Conservation (phyloP, 495 filamentous ascomycete genomes). For the Penicillium paradoxum region DNA sequence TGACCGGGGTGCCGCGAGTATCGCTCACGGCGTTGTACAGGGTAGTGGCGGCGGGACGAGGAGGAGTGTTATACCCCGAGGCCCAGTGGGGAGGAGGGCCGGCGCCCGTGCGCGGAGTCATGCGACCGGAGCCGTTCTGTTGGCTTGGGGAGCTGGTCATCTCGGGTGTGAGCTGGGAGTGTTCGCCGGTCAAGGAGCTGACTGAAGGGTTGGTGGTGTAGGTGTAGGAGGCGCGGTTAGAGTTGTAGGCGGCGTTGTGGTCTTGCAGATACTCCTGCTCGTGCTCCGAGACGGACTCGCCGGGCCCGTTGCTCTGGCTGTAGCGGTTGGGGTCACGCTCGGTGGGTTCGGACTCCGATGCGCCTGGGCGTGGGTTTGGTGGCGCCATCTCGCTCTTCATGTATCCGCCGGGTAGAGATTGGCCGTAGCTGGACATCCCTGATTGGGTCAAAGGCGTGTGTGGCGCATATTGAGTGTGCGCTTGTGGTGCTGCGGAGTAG, state of each 20-base stretch:
- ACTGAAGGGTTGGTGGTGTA: slow-evolving; percentile 65
- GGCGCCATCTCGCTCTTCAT: slow-evolving; percentile 92
- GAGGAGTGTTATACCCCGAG: slow-evolving; percentile 76
- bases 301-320: slow-evolving; percentile 47
- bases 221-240: slow-evolving; percentile 66
- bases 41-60: slow-evolving; percentile 67
- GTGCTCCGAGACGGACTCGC: slow-evolving; percentile 73
- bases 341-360: slow-evolving; percentile 52
- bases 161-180: slow-evolving; percentile 77
- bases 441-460: slow-evolving; percentile 58
- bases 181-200: slow-evolving; percentile 63
- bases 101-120: slow-evolving; percentile 74
- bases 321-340: slow-evolving; percentile 69
- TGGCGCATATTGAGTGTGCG: slow-evolving; percentile 64
- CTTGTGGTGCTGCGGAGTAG: slow-evolving; percentile 69
- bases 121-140: slow-evolving; percentile 77
- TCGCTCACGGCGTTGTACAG: slow-evolving; percentile 90
- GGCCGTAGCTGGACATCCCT: slow-evolving; percentile 66
- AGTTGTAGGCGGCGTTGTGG: slow-evolving; percentile 56
- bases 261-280: slow-evolving; percentile 80
- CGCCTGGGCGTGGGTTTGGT: slow-evolving; percentile 57
- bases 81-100: slow-evolving; percentile 67
- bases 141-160: slow-evolving; percentile 80
- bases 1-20: slow-evolving; percentile 61
- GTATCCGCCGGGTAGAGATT: slow-evolving; percentile 57